Percentiles rank a stretch among this genome's conserved stretches.
Evolutionary conservation across 352 stramenopile genomes (phyloP).

Genomic region (Blastocystis hominis): DNA sequence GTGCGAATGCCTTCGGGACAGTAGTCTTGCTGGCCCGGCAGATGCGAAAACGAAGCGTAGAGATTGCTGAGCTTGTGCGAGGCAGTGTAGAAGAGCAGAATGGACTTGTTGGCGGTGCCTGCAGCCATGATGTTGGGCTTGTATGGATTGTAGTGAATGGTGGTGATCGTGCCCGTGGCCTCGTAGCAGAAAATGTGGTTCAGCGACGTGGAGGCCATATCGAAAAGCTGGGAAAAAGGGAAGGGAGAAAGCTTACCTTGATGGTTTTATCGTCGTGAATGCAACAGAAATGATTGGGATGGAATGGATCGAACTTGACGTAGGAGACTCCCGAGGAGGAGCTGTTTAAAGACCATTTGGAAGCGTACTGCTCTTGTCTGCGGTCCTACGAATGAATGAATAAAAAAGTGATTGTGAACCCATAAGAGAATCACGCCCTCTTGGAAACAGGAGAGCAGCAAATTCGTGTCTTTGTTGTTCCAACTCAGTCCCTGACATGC

Average conservation of each 20-base stretch:
- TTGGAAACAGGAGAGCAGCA: slow-evolving; percentile 28
- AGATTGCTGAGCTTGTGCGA: not conserved
- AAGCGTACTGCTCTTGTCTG: not conserved
- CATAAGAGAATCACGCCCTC: not conserved
- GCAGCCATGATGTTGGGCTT: not conserved
- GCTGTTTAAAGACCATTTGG: not conserved
- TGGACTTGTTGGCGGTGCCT: not conserved
- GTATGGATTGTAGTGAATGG: slow-evolving; percentile 35
- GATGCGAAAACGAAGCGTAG: not conserved
- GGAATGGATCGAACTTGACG: slow-evolving; percentile 38
- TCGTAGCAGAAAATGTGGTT: not conserved
- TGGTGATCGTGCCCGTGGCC: not conserved
- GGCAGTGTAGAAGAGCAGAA: slow-evolving; percentile 25
- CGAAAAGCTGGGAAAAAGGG: not conserved
- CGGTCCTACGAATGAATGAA: not conserved
- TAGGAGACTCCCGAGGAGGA: not conserved
- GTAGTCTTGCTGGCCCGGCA: not conserved
- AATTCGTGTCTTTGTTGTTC: slow-evolving; percentile 21
- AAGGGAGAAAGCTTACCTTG: not conserved
- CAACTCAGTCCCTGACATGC: slow-evolving; percentile 30
- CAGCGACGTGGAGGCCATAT: not conserved
- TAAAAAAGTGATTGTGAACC: not conserved
- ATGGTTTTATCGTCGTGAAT: slow-evolving; percentile 8
- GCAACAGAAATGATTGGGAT: not conserved
- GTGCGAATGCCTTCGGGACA: not conserved